Evolutionary conservation across 164 flowering plant genomes (phyloP).

Genomic region (Aristolochia fimbriata): DNA sequence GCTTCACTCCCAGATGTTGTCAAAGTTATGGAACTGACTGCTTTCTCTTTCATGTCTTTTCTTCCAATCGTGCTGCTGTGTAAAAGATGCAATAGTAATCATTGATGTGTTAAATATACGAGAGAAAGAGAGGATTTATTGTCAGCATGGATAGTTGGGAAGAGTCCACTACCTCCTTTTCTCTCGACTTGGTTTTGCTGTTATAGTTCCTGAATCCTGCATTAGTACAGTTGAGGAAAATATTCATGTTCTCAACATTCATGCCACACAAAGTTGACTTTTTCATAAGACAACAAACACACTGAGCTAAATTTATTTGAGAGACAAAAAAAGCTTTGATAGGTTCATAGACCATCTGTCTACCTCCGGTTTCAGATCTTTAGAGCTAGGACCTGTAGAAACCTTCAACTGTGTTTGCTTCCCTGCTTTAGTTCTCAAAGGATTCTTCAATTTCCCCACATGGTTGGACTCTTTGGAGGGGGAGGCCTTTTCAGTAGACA

Average conservation of each 20-base stretch:
- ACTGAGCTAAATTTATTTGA: no score
- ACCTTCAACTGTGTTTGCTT: slow-evolving; percentile 18
- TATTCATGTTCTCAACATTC: background rate
- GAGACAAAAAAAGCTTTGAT: no score
- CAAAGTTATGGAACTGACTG: slow-evolving; percentile 15
- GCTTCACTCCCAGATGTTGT: slow-evolving; percentile 19
- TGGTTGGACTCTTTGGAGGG: slow-evolving; percentile 17
- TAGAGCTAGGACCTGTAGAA: slow-evolving; percentile 7
- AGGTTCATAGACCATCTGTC: background rate
- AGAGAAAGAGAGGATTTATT: background rate
- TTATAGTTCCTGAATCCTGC: slow-evolving; percentile 28
- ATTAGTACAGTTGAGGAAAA: background rate
- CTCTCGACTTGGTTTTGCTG: slow-evolving; percentile 20
- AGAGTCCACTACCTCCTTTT: slow-evolving; percentile 30
- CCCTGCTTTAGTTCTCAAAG: slow-evolving; percentile 20
- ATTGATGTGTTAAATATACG: background rate
- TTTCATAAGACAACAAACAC: background rate
- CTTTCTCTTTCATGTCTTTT: slow-evolving; percentile 25
- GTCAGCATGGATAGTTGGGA: no score
- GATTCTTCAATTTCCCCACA: slow-evolving; percentile 19
- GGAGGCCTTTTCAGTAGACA: slow-evolving; percentile 12
- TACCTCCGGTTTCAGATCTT: slow-evolving; percentile 29
- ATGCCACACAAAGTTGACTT: background rate
- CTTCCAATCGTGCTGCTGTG: slow-evolving; percentile 11
- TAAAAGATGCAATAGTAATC: background rate